Evolutionary conservation across 225 moss, liverwort and hornwort species (phyloP).

Genomic region (Thuidium tamariscinum): DNA sequence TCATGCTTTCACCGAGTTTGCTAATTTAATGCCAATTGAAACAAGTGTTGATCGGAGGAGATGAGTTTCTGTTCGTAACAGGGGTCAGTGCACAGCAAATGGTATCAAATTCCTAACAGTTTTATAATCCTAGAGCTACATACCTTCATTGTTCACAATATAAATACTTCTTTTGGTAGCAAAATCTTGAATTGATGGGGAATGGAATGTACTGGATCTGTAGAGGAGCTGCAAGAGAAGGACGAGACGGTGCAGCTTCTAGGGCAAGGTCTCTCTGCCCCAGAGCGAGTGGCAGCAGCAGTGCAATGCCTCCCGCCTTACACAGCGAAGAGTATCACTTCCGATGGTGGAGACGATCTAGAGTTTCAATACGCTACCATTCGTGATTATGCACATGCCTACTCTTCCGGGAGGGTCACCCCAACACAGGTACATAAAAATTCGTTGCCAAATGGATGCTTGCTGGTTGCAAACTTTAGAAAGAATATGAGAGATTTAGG

Average conservation of each 20-base stretch:
- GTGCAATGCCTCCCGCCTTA: conserved; percentile 40
- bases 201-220: not conserved
- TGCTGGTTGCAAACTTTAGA: not conserved
- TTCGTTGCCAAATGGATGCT: not conserved
- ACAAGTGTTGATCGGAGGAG: not conserved
- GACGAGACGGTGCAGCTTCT: conserved; percentile 12
- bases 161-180: no score
- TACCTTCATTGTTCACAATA: no score
- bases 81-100: not conserved
- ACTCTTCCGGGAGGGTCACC: conserved; percentile 45
- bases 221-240: conserved; percentile 11
- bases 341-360: not conserved
- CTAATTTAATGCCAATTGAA: not conserved
- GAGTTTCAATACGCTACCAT: conserved; percentile 53
- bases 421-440: conserved; percentile 39
- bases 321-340: not conserved
- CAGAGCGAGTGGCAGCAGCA: conserved; percentile 46
- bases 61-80: not conserved
- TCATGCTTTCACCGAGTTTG: not conserved
- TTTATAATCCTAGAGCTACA: no score
- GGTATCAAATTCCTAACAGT: not conserved
- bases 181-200: not conserved
- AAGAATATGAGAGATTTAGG: not conserved
- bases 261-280: conserved; percentile 20
- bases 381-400: conserved; percentile 64